A percentile compares a stretch with the other conserved stretches of the same genome.
These are phyloP conservation scores for Colletotrichum karsti DNA, from an alignment of 2,329 filamentous ascomycete genomes.

Conservation along the genomic window DNA sequence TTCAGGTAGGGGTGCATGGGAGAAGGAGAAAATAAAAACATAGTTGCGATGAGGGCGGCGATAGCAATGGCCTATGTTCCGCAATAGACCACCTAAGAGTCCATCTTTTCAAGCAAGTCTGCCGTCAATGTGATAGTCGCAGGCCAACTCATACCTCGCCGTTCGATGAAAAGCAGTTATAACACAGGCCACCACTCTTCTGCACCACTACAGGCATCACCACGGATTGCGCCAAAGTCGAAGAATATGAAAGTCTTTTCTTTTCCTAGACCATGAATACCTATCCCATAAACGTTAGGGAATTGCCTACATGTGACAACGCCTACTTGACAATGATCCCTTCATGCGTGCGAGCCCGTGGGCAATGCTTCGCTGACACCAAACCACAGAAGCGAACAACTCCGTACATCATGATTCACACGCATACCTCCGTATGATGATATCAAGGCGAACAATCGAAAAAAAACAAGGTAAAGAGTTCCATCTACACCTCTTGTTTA, in stretches of 20 bases:
- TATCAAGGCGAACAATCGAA: background rate
- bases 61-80: no score
- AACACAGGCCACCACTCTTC: no score
- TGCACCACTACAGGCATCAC: no score
- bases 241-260: background rate
- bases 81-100: no score
- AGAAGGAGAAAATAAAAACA: no score
- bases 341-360: constrained; percentile 28
- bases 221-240: no score
- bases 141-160: no score
- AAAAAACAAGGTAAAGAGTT: background rate
- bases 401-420: constrained; percentile 29
- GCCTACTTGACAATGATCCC: constrained; percentile 17
- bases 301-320: constrained; percentile 8
- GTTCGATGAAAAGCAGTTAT: no score
- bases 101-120: no score
- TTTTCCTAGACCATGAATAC: constrained; percentile 11
- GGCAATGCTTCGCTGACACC: constrained; percentile 26
- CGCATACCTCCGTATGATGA: constrained; percentile 17
- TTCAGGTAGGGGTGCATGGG: constrained; percentile 49
- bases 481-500: background rate
- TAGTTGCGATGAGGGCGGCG: no score
- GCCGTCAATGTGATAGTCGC: no score
- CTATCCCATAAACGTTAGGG: constrained; percentile 12
- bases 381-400: constrained; percentile 30